phyloP scores from a whole-genome alignment of 345 rosid genomes.

The Chamaenerion angustifolium region DNA sequence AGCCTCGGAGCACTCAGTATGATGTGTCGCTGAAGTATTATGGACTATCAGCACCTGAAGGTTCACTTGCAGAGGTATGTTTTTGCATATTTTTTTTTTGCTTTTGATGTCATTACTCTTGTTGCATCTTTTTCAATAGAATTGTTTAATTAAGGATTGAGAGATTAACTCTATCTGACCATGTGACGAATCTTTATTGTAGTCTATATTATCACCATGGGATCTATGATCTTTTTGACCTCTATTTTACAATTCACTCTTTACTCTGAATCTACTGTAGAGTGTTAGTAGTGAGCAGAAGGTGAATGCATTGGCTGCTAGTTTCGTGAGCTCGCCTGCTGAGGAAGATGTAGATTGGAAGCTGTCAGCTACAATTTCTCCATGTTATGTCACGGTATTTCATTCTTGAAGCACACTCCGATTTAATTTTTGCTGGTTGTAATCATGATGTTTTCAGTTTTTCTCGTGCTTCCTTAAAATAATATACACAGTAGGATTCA shows the following conservation, averaged over 20 bases:
- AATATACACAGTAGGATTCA: no score
- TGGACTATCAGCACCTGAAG: slow-evolving; percentile 96
- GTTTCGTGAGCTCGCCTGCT: slow-evolving; percentile 66
- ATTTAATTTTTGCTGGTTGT: no score
- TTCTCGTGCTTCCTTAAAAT: no score
- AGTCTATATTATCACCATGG: neutral
- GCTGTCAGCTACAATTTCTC: slow-evolving; percentile 87
- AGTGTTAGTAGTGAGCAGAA: slow-evolving; percentile 86
- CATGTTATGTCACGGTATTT: slow-evolving; percentile 93
- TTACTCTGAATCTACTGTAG: slow-evolving; percentile 29
- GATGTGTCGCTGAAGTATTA: slow-evolving; percentile 70
- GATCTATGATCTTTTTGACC: neutral
- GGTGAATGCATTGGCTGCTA: slow-evolving; percentile 83
- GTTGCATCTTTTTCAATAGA: neutral
- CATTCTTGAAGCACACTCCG: no score
- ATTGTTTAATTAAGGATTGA: neutral
- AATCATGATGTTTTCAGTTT: no score
- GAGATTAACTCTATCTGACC: neutral
- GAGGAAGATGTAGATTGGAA: slow-evolving; percentile 95
- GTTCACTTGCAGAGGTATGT: slow-evolving; percentile 95
- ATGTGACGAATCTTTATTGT: no score
- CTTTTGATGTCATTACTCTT: neutral
- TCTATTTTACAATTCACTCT: slow-evolving; percentile 2
- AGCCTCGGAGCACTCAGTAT: slow-evolving; percentile 55
- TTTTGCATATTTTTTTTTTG: slow-evolving; percentile 4